These are phyloP conservation scores for Fusarium mangiferae DNA, from an alignment of 2,329 filamentous ascomycete genomes.

Conservation along the genomic window DNA sequence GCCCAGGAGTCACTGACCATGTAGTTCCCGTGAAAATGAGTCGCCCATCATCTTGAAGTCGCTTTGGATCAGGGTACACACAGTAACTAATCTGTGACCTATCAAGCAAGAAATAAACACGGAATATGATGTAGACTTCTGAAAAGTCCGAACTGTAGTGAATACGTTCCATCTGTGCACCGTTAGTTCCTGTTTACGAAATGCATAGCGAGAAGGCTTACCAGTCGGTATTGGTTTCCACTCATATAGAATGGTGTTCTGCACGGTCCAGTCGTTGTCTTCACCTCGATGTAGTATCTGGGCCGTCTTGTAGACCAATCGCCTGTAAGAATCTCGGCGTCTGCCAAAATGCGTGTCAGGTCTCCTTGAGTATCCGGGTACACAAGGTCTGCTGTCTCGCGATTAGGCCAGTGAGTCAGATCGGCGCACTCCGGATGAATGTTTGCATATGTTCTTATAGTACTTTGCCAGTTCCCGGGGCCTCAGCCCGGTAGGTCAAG, in stretches of 20 bases:
- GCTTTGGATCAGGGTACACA: not conserved
- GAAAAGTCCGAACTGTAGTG: not conserved
- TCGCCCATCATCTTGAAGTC: not conserved
- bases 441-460: conserved; percentile 10
- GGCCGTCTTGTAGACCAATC: conserved; percentile 41
- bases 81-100: not conserved
- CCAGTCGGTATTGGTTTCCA: not conserved
- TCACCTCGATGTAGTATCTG: conserved; percentile 61
- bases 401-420: conserved; percentile 2
- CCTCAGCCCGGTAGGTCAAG: conserved; percentile 19
- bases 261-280: conserved; percentile 54
- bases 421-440: conserved; percentile 14
- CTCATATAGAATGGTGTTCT: conserved; percentile 8
- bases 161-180: not conserved
- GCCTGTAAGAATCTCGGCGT: conserved; percentile 12
- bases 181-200: accelerated
- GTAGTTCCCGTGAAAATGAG: not conserved
- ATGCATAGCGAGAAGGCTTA: not conserved
- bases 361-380: conserved; percentile 18
- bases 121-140: conserved; percentile 6
- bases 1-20: not conserved
- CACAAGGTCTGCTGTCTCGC: conserved; percentile 27
- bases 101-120: not conserved
- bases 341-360: conserved; percentile 22
- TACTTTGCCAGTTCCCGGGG: conserved; percentile 29